Evolutionary conservation across 179 eudicot species (phyloP), one percentile per base, ranked within the genome.

Genomic region (Pouteria campechiana): DNA sequence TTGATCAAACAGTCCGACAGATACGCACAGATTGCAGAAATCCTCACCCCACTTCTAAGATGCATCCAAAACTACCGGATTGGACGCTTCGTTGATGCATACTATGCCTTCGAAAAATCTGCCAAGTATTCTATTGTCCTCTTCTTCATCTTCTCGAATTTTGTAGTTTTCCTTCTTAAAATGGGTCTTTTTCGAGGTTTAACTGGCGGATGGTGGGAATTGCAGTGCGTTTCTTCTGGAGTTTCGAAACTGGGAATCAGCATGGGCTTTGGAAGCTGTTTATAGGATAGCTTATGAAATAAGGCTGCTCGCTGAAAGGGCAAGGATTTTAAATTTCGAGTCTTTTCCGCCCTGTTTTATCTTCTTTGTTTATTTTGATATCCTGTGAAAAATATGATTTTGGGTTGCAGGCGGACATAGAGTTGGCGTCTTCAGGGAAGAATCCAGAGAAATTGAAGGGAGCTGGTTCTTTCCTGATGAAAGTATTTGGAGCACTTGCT

Each of bases 391-490:
- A 9, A 17, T 13, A 2, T 49, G 29, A 1, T 24, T 13, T 9
- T 19, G 18, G 29, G 17, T 17, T 65, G 59, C 54, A 90, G 98
- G 98, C 96, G 64, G 98, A 90, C 60, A 68, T 73, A 63, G 98
- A 90, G 70, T 70, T 86, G 74, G 87, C 88, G 42, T 72, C 76
- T 1, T 57, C 30, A 60, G 94, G 88, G 13, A 90, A 86, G 67
- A 79, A 61, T 22, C 87, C 98, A 2, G 98, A 86, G 54, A 90
- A 82, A 49, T 60, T 86, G 79, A 90, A 90, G 73, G 94, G 80
- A 21, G 96, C 98, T 48, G 98, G 98, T 41, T 90, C 98, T 11
- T 86, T 76, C 71, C 96, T 90, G 46, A 90, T 90, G 98, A 90
- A 86, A 69, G 84, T 75, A 14, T 89, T 86, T 63, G 93, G 98